These are phyloP conservation scores for Phycomyces blakesleeanus DNA, from an alignment of 192 early-diverging fungal genomes.

Conservation along the genomic window DNA sequence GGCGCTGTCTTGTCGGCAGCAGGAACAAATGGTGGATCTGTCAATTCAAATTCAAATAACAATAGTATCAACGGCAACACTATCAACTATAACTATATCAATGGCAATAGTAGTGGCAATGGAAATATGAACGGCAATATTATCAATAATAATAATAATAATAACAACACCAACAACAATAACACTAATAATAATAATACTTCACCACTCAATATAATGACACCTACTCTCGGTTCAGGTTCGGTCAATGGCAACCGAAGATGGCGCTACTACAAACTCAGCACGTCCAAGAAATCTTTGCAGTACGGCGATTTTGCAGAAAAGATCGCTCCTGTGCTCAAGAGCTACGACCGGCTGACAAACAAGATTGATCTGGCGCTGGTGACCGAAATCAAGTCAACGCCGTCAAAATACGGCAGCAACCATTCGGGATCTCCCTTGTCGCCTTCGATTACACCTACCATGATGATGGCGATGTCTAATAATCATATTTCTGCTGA, in stretches of 20 bases:
- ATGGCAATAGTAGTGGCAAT: too few species aligned
- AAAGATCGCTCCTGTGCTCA: constrained; percentile 29
- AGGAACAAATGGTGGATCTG: neutral
- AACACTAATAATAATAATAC: neutral
- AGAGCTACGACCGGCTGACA: constrained; percentile 38
- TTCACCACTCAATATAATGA: constrained; percentile 1
- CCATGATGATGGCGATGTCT: neutral
- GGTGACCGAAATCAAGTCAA: constrained; percentile 46
- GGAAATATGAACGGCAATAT: too few species aligned
- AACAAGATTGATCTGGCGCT: constrained; percentile 52
- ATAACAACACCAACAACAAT: neutral
- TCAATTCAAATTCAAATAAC: neutral
- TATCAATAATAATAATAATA: too few species aligned
- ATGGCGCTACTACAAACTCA: constrained; percentile 60
- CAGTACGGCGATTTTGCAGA: constrained; percentile 67
- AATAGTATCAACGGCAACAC: too few species aligned
- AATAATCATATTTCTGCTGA: neutral
- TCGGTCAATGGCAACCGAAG: constrained; percentile 21
- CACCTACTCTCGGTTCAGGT: constrained; percentile 4
- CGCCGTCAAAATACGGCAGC: constrained; percentile 8
- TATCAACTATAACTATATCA: too few species aligned
- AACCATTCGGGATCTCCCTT: too few species aligned
- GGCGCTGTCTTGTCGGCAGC: neutral
- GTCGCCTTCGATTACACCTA: too few species aligned
- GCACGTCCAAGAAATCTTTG: constrained; percentile 52